Evolutionary conservation across 2,329 filamentous ascomycete species (phyloP).

Genomic region (Colletotrichum phormii): DNA sequence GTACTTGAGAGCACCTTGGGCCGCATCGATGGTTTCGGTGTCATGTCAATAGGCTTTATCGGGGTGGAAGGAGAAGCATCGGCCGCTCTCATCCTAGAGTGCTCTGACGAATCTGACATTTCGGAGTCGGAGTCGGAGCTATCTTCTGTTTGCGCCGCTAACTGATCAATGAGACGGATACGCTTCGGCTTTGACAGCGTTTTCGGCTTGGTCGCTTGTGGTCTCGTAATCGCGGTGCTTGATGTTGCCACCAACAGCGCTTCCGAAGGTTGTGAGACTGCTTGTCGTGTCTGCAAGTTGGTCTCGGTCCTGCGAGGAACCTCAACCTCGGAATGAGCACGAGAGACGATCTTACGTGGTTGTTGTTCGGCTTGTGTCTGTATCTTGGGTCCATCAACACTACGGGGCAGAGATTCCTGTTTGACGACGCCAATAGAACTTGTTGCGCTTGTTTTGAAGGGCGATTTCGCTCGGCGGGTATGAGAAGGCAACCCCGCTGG

Average conservation of each 20-base stretch:
- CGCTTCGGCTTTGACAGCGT: constrained; percentile 4
- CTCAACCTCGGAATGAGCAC: not conserved
- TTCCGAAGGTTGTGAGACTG: not conserved
- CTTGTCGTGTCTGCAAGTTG: constrained; percentile 7
- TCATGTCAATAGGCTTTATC: constrained; percentile 2
- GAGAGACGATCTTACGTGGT: not conserved
- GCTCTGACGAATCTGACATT: not conserved
- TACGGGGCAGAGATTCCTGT: not conserved
- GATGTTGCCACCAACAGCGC: not conserved
- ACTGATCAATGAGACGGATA: constrained; percentile 36
- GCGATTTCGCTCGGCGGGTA: constrained; percentile 10
- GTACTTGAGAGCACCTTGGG: constrained; percentile 19
- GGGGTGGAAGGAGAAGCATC: constrained; percentile 20
- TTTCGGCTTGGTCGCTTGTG: constrained; percentile 6
- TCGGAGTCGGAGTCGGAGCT: constrained; percentile 30
- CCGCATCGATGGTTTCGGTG: constrained; percentile 19
- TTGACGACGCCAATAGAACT: not conserved
- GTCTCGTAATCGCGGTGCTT: not conserved
- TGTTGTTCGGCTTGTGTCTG: not conserved
- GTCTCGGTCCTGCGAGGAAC: not conserved
- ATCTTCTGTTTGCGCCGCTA: constrained; percentile 34
- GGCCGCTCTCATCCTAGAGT: not conserved
- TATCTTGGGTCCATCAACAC: not conserved
- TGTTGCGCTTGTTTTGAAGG: not conserved
- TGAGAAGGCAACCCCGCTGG: constrained; percentile 5